Evolutionary conservation across 2,329 filamentous ascomycete species (phyloP), one percentile per base, ranked within the genome.

Genomic region (Aspergillus ibericus): DNA sequence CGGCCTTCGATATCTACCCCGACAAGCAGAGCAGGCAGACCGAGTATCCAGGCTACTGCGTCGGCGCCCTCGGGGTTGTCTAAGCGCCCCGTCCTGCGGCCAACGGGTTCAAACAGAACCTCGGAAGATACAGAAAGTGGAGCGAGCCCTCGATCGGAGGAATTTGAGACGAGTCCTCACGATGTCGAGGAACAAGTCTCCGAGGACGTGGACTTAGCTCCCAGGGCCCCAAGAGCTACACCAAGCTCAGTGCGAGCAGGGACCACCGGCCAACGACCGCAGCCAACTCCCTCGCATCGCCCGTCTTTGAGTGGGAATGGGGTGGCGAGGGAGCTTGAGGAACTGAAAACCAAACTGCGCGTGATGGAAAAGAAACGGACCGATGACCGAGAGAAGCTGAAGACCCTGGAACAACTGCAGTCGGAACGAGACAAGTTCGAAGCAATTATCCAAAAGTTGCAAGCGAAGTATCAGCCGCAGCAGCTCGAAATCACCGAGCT

Each of bases 361-460:
- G 82, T 97, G 3, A 81, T 98, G 67, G 93, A 99, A 73, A 91
- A 93, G 67, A 96, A 96, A 74, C 82, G 92, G 57, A 72, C 84
- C 12, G 93, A 98, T 63, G 92, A 96, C 69, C 85, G 92, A 18
- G 93, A 97, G 66, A 91, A 91, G 70, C 75, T 96, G 53, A 92
- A 93, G 70, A 84, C 83, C 12, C 75, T 96, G 49, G 90, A 96
- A 57, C 87, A 88, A 64, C 77, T 93, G 15, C 88, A 93, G 70
- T 82, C 85, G 16, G 75, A 81, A 47, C 75, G 76, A 27, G 76
- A 79, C 59, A 77, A 78, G 51, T 78, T 90, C 62, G 90, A 96
- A 72, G 82, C 77, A 5, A 92, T 98, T 63, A 93, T 97, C 50
- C 90, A 96, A 70, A 97, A 96, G 68, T 79, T 99, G 48, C 92